phyloP scores from a whole-genome alignment of 345 rosid genomes.

The Brassica incana region DNA sequence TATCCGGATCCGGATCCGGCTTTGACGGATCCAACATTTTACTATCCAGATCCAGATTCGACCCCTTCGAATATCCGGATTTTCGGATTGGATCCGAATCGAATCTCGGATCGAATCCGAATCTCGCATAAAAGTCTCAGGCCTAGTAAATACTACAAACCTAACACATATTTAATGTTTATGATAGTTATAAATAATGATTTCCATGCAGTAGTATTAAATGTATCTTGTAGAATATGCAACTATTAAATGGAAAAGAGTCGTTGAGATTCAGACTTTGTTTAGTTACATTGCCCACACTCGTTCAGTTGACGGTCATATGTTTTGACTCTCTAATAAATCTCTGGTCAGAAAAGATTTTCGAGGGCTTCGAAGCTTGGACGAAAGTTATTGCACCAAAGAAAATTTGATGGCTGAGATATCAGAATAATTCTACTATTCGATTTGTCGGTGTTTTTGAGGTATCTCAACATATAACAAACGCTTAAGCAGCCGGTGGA shows the following conservation, averaged over 20 bases:
- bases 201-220: background rate
- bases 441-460: background rate
- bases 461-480: too few relatives aligned
- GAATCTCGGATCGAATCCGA: too few relatives aligned
- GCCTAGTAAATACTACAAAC: background rate
- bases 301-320: conserved; percentile 15
- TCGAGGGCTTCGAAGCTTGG: background rate
- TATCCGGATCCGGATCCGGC: too few relatives aligned
- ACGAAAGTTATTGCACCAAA: background rate
- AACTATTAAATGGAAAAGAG: conserved; percentile 30
- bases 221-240: conserved; percentile 2
- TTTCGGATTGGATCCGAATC: too few relatives aligned
- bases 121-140: too few relatives aligned
- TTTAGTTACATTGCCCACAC: background rate
- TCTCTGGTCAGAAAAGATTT: background rate
- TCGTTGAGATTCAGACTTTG: conserved; percentile 23
- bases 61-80: too few relatives aligned
- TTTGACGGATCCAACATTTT: too few relatives aligned
- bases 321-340: conserved; percentile 5
- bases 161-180: background rate
- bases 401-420: background rate
- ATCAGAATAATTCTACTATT: background rate
- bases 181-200: background rate
- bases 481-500: too few relatives aligned
- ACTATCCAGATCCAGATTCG: too few relatives aligned